phyloP scores from a whole-genome alignment of 495 filamentous ascomycete genomes.

The Podospora appendiculata region DNA sequence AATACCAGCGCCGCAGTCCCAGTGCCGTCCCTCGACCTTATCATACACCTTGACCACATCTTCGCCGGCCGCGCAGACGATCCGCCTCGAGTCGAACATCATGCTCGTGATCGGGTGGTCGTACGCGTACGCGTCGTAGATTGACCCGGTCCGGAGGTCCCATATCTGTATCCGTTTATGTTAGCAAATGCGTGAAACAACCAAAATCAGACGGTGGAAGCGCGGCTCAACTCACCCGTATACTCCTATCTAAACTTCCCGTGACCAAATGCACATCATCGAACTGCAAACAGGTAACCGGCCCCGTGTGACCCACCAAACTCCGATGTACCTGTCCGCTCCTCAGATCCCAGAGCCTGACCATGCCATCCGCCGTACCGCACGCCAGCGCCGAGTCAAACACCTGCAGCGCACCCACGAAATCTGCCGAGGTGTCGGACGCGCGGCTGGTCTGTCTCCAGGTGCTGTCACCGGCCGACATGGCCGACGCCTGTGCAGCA shows the following conservation, averaged over 20 bases:
- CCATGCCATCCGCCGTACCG: constrained; percentile 96
- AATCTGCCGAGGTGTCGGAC: constrained; percentile 62
- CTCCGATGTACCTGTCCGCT: constrained; percentile 95
- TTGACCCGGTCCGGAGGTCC: constrained; percentile 94
- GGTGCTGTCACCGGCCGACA: constrained; percentile 44
- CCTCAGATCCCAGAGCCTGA: constrained; percentile 91
- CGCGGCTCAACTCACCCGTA: constrained; percentile 61
- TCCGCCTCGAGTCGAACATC: constrained; percentile 93
- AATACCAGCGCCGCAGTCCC: constrained; percentile 89
- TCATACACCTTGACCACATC: constrained; percentile 96
- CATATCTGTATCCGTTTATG: constrained; percentile 65
- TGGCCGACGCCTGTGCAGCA: constrained; percentile 78
- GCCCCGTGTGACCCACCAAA: constrained; percentile 91
- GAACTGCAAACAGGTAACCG: constrained; percentile 92
- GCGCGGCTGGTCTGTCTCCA: constrained; percentile 52
- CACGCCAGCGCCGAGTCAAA: constrained; percentile 98
- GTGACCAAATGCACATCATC: constrained; percentile 94
- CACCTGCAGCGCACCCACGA: constrained; percentile 91
- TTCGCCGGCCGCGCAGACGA: constrained; percentile 85
- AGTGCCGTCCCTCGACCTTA: constrained; percentile 90
- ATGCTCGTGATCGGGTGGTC: constrained; percentile 90
- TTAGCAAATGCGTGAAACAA: not conserved
- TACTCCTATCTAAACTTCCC: constrained; percentile 86
- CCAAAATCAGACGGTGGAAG: not conserved
- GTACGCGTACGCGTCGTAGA: constrained; percentile 94